These are phyloP conservation scores for Terfezia claveryi DNA, from an alignment of 495 filamentous ascomycete genomes.

Conservation along the genomic window DNA sequence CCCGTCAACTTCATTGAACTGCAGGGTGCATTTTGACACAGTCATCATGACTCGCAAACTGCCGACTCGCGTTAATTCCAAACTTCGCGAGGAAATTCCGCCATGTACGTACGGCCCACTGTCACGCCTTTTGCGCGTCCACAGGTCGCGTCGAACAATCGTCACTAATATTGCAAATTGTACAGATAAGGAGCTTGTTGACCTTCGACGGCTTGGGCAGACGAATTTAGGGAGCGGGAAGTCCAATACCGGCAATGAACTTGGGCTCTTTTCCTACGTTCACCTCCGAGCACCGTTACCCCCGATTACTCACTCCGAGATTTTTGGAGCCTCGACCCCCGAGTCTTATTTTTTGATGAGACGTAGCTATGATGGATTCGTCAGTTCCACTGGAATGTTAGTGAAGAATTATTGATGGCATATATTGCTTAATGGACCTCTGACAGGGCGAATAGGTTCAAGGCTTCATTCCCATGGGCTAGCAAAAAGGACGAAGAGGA, in stretches of 20 bases:
- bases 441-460: constrained; percentile 33
- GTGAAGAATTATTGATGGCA: constrained; percentile 8
- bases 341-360: constrained; percentile 96
- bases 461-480: constrained; percentile 91
- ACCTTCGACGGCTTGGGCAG: constrained; percentile 71
- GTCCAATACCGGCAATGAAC: constrained; percentile 33
- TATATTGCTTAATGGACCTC: not conserved
- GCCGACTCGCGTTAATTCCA: constrained; percentile 31
- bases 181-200: constrained; percentile 59
- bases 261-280: constrained; percentile 81
- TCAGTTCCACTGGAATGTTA: constrained; percentile 86
- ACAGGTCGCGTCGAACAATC: constrained; percentile 6
- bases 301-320: constrained; percentile 67
- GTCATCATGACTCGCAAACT: constrained; percentile 17
- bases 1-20: constrained; percentile 1
- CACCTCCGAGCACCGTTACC: constrained; percentile 82
- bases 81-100: constrained; percentile 50
- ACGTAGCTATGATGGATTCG: constrained; percentile 78
- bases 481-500: constrained; percentile 58
- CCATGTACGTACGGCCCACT: constrained; percentile 27
- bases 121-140: constrained; percentile 8
- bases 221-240: constrained; percentile 65
- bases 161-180: constrained; percentile 8
- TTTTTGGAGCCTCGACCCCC: constrained; percentile 59
- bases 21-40: constrained; percentile 6